Conservation (phyloP, 164 flowering plant species). For the Vitis cinerea region DNA sequence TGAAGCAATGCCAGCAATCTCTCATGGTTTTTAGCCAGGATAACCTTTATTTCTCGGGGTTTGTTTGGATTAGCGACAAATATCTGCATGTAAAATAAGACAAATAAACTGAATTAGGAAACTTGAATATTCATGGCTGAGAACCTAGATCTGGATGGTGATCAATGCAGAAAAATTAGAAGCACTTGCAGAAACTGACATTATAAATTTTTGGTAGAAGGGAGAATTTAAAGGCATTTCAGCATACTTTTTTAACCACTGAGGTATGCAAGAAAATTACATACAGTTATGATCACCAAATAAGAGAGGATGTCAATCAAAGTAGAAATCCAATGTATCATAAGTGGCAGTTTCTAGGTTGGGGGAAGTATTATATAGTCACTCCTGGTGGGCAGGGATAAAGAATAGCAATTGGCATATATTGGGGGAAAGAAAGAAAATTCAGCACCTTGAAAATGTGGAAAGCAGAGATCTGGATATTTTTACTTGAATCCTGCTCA, state of each 20-base stretch:
- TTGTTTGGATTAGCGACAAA: constrained; percentile 98
- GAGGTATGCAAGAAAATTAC: too few relatives aligned
- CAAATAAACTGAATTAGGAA: not conserved
- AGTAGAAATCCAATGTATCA: too few relatives aligned
- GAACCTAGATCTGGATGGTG: not conserved
- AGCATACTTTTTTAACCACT: too few relatives aligned
- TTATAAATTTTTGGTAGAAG: too few relatives aligned
- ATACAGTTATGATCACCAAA: too few relatives aligned
- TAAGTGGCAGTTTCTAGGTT: too few relatives aligned
- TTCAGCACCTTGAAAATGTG: constrained; percentile 87
- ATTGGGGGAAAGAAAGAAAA: not conserved
- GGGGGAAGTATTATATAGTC: too few relatives aligned
- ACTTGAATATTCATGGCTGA: too few relatives aligned
- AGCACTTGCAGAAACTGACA: too few relatives aligned
- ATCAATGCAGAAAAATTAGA: not conserved
- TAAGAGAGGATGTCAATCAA: too few relatives aligned
- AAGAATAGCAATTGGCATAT: not conserved
- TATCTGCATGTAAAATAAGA: constrained; percentile 46
- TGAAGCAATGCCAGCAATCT: constrained; percentile 62
- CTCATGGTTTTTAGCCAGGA: constrained; percentile 79
- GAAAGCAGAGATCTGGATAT: constrained; percentile 88
- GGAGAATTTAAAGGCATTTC: too few relatives aligned
- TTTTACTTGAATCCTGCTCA: constrained; percentile 94
- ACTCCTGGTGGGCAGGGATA: not conserved
- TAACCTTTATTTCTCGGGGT: constrained; percentile 73